Conservation (phyloP, 1,139 yeast species). For the Geotrichum citri-aurantii region DNA sequence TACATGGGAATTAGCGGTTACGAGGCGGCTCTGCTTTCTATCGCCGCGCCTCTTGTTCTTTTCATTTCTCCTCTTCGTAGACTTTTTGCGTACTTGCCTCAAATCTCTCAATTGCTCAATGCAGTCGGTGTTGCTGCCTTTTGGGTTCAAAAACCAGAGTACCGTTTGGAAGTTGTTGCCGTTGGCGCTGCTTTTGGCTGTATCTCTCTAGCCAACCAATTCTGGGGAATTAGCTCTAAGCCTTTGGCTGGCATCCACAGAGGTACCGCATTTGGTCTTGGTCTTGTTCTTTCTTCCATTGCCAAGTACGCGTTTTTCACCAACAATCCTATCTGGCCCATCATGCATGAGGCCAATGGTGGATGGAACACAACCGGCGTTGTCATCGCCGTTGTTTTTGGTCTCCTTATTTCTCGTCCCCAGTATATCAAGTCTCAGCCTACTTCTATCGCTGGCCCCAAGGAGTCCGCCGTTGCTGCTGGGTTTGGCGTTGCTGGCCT, state of each 20-base stretch:
- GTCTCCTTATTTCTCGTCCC: conserved; percentile 47
- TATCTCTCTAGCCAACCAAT: conserved; percentile 58
- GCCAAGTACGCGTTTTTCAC: conserved; percentile 72
- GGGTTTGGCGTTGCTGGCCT: conserved; percentile 74
- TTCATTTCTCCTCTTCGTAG: conserved; percentile 48
- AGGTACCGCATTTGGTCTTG: conserved; percentile 60
- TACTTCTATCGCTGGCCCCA: conserved; percentile 27
- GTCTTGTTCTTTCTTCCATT: conserved; percentile 66
- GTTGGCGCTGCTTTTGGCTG: conserved; percentile 62
- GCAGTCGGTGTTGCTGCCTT: conserved; percentile 73
- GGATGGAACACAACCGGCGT: conserved; percentile 78
- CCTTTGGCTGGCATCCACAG: conserved; percentile 47
- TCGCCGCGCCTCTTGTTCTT: conserved; percentile 55
- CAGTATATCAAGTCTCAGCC: conserved; percentile 26
- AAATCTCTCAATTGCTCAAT: conserved; percentile 51
- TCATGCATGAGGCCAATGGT: conserved; percentile 78
- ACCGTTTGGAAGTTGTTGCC: conserved; percentile 59
- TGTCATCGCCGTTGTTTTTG: conserved; percentile 57
- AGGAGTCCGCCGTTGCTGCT: conserved; percentile 41
- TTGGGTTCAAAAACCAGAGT: conserved; percentile 58
- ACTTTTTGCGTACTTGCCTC: conserved; percentile 47
- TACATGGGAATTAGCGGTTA: conserved; percentile 96
- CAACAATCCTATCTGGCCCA: conserved; percentile 95
- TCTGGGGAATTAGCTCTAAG: conserved; percentile 43
- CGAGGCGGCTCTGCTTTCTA: conserved; percentile 62